Percentiles rank a stretch among this genome's conserved stretches.
Conservation (phyloP, 106 monocot genomes). For the Dendrobium huoshanense region DNA sequence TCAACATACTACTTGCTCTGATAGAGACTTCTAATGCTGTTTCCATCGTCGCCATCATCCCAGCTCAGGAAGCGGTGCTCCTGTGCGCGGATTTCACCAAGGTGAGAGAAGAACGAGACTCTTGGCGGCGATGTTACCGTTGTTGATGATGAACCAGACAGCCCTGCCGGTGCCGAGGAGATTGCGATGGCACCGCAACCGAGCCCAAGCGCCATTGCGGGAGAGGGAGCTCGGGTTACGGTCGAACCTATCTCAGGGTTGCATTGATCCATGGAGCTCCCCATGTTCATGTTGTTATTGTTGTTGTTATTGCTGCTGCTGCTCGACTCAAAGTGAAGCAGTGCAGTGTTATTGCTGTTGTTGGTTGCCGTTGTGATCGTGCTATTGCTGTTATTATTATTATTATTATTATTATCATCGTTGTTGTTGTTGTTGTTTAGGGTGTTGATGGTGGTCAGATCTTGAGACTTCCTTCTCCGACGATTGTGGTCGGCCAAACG, state of each 20-base stretch:
- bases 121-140: conserved; percentile 17
- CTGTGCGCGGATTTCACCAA: conserved; percentile 12
- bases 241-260: conserved; percentile 9
- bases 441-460: conserved; percentile 8
- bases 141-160: conserved; percentile 22
- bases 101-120: conserved; percentile 11
- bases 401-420: background rate
- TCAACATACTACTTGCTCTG: conserved; percentile 4
- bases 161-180: background rate
- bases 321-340: background rate
- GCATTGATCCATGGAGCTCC: background rate
- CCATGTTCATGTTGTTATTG: conserved; percentile 1
- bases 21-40: conserved; percentile 15
- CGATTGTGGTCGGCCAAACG: conserved; percentile 42
- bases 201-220: conserved; percentile 16
- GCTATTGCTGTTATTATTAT: background rate
- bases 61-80: conserved; percentile 24
- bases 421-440: background rate
- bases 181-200: conserved; percentile 2
- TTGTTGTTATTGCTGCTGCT: conserved; percentile 2
- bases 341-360: background rate
- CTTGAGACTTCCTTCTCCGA: conserved; percentile 32
- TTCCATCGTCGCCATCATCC: conserved; percentile 15
- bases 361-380: background rate
- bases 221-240: conserved; percentile 5